A percentile compares a stretch with the other conserved stretches of the same genome.
These are phyloP conservation scores for Backusella luteola DNA, from an alignment of 192 early-diverging fungal species.

Conservation along the genomic window DNA sequence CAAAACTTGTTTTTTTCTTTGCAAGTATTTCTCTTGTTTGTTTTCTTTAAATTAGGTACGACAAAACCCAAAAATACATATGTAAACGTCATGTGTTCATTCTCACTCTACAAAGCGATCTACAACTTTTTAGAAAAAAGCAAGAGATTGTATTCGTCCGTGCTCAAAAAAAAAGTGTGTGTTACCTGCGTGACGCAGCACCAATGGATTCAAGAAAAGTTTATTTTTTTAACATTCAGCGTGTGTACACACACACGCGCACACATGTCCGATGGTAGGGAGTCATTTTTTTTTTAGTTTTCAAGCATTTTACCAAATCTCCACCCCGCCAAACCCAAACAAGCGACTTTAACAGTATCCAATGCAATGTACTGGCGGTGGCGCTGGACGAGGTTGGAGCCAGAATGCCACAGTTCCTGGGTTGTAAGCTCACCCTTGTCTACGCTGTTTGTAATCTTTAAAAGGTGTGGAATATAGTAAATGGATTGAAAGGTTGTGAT, in stretches of 20 bases:
- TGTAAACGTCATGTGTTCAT: neutral
- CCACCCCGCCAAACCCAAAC: constrained; percentile 20
- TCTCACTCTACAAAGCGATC: neutral
- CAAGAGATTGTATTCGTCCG: constrained; percentile 1
- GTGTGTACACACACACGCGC: neutral
- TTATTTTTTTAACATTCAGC: constrained; percentile 2
- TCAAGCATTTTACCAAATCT: constrained; percentile 26
- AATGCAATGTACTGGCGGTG: constrained; percentile 21
- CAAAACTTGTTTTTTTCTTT: neutral
- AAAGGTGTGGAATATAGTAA: constrained; percentile 16
- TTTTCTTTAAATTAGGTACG: neutral
- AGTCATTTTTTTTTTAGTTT: constrained; percentile 4
- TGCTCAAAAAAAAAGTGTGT: neutral
- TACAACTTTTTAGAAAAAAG: neutral
- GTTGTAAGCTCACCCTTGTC: neutral
- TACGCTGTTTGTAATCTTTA: constrained; percentile 1
- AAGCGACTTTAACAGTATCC: constrained; percentile 19
- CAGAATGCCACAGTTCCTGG: neutral
- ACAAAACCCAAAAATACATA: neutral
- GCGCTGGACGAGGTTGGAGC: neutral
- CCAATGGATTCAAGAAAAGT: neutral
- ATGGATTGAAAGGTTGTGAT: constrained; percentile 6
- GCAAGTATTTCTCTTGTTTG: neutral
- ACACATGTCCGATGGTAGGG: neutral
- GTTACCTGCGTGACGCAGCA: neutral